Conservation (phyloP, 441 rosid genomes). For the Kokia cookei region DNA sequence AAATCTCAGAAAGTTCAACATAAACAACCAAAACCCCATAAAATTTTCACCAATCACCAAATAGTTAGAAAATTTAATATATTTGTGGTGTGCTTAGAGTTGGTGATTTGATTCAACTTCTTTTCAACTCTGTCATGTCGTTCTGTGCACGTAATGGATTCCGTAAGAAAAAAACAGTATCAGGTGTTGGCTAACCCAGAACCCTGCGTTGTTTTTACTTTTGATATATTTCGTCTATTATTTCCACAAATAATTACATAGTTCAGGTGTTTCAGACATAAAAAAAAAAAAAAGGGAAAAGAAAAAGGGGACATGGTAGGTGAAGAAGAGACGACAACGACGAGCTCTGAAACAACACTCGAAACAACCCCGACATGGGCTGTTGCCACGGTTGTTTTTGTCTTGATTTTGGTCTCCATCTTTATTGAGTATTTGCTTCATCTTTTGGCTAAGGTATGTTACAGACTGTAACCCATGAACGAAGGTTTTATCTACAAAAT, state of each 20-base stretch:
- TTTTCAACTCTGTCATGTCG: neutral
- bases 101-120: neutral
- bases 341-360: constrained; percentile 25
- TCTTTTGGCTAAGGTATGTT: constrained; percentile 49
- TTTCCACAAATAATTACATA: neutral
- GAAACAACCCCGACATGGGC: constrained; percentile 81
- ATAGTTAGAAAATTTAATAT: neutral
- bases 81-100: neutral
- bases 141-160: neutral
- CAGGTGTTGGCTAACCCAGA: neutral
- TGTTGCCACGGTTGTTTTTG: constrained; percentile 64
- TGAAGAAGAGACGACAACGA: neutral
- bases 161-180: neutral
- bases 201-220: neutral
- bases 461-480: neutral
- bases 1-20: neutral
- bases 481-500: neutral
- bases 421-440: constrained; percentile 48
- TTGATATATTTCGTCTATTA: neutral
- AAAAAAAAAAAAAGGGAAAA: neutral
- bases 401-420: constrained; percentile 47
- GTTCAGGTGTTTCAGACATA: neutral
- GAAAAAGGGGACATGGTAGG: neutral
- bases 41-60: neutral
- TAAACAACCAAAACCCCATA: neutral